Evolutionary conservation across 805 yeast genomes (phyloP).

Genomic region (Saccharomycopsis lassenensis): DNA sequence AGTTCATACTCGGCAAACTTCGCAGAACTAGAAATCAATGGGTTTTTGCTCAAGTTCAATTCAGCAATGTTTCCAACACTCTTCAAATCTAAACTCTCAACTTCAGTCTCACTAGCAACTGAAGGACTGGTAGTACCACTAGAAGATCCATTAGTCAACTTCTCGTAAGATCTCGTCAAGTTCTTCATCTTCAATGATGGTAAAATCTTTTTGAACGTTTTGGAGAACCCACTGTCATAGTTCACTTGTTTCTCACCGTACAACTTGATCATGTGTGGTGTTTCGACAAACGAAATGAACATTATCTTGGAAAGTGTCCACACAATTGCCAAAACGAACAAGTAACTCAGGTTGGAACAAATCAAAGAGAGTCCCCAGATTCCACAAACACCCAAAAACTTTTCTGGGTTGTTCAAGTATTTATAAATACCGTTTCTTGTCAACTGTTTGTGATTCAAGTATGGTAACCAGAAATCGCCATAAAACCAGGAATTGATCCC

Average conservation of each 20-base stretch:
- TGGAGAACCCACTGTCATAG: constrained; percentile 18
- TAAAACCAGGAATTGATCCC: constrained; percentile 88
- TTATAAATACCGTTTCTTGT: constrained; percentile 76
- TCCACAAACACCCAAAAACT: constrained; percentile 67
- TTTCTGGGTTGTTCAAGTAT: constrained; percentile 75
- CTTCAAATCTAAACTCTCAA: no score
- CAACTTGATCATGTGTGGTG: constrained; percentile 63
- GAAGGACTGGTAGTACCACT: no score
- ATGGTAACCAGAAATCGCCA: constrained; percentile 71
- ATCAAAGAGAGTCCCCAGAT: constrained; percentile 63
- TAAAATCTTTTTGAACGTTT: constrained; percentile 16
- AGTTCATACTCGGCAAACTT: constrained; percentile 24
- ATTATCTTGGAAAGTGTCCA: constrained; percentile 60
- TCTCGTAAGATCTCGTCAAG: no score
- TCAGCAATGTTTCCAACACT: no score
- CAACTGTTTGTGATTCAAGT: constrained; percentile 36
- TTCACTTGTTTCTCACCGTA: constrained; percentile 54
- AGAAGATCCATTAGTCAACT: no score
- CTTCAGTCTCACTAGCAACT: no score
- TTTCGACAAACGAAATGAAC: constrained; percentile 65
- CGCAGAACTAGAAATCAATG: constrained; percentile 1
- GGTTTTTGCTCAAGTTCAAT: no score
- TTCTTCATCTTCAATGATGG: constrained; percentile 18
- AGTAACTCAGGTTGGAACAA: constrained; percentile 38
- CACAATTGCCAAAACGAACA: constrained; percentile 41